phyloP scores from a whole-genome alignment of 352 stramenopile species.

The Phytophthora ramorum region DNA sequence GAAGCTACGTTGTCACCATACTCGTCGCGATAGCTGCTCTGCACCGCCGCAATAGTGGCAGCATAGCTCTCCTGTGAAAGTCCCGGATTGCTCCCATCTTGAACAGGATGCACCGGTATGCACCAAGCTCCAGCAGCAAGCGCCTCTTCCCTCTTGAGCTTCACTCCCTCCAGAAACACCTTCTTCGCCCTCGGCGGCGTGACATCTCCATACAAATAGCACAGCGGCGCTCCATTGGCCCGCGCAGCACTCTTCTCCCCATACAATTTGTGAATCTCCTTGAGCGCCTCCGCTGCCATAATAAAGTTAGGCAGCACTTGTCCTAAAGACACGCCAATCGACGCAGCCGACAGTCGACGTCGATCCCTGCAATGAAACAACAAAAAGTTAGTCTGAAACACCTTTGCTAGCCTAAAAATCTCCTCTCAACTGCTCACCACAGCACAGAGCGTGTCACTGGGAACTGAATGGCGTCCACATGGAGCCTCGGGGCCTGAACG shows the following conservation, averaged over 20 bases:
- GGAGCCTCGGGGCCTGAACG: slow-evolving; percentile 29
- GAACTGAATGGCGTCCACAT: slow-evolving; percentile 73
- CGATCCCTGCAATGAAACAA: slow-evolving; percentile 55
- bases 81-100: slow-evolving; percentile 5
- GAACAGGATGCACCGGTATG: slow-evolving; percentile 41
- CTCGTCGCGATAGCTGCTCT: slow-evolving; percentile 46
- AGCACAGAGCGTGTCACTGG: slow-evolving; percentile 68
- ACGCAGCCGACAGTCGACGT: slow-evolving; percentile 49
- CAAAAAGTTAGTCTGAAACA: slow-evolving; percentile 6
- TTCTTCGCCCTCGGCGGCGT: slow-evolving; percentile 23
- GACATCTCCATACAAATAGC: slow-evolving; percentile 48
- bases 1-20: slow-evolving; percentile 40
- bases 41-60: slow-evolving; percentile 34
- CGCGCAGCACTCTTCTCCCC: slow-evolving; percentile 12
- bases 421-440: slow-evolving; percentile 43
- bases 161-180: slow-evolving; percentile 37
- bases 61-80: slow-evolving; percentile 42
- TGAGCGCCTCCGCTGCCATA: slow-evolving; percentile 48
- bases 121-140: slow-evolving; percentile 38
- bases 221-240: slow-evolving; percentile 33
- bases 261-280: slow-evolving; percentile 54
- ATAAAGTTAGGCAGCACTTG: slow-evolving; percentile 63
- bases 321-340: slow-evolving; percentile 43
- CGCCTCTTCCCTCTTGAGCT: slow-evolving; percentile 31
- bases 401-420: neutral